phyloP scores from a whole-genome alignment of 495 filamentous ascomycete species.

The Neurospora sp. region DNA sequence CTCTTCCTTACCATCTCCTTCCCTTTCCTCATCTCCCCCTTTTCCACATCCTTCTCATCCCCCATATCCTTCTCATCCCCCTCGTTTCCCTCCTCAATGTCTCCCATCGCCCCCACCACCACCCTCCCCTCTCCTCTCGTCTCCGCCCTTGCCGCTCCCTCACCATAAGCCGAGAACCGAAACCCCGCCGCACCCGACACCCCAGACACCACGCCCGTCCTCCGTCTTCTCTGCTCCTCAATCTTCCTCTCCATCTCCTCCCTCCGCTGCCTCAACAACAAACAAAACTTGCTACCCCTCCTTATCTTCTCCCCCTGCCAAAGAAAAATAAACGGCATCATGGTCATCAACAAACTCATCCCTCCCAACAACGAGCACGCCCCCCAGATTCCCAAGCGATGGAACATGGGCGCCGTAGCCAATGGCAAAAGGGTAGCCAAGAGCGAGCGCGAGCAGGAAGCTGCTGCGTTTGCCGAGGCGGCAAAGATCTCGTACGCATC shows the following conservation, averaged over 20 bases:
- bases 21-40: not conserved
- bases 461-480: constrained; percentile 58
- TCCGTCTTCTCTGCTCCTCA: constrained; percentile 17
- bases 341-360: constrained; percentile 27
- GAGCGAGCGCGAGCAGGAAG: constrained; percentile 47
- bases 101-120: not conserved
- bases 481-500: constrained; percentile 70
- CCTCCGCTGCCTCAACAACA: constrained; percentile 24
- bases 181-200: not conserved
- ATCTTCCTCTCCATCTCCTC: constrained; percentile 26
- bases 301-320: constrained; percentile 32
- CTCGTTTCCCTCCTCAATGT: not conserved
- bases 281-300: constrained; percentile 25
- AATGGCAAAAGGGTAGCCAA: constrained; percentile 53
- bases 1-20: not conserved
- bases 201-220: not conserved
- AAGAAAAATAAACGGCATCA: constrained; percentile 31
- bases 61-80: not conserved
- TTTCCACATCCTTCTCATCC: not conserved
- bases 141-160: not conserved
- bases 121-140: not conserved
- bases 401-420: constrained; percentile 31
- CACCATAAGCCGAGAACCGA: not conserved
- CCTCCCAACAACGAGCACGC: constrained; percentile 30
- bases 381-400: constrained; percentile 23